A percentile compares a stretch with the other conserved stretches of the same genome.
These are phyloP conservation scores for Aspergillus candidus DNA, from an alignment of 2,329 filamentous ascomycete genomes.

Conservation along the genomic window DNA sequence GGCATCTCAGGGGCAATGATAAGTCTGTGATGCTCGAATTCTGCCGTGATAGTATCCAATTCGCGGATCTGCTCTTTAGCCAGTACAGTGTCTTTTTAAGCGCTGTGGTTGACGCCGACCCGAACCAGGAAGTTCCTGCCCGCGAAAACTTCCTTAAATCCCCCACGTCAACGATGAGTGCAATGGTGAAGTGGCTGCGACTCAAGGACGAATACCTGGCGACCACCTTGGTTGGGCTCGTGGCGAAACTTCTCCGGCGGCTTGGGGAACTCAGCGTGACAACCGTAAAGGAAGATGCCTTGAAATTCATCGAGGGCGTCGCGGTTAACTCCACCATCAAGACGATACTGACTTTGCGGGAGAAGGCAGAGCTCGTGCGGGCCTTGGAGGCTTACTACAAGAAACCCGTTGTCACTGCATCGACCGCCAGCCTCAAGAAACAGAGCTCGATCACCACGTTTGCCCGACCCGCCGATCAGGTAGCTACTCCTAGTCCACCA, in stretches of 20 bases:
- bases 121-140: constrained; percentile 31
- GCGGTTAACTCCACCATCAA: constrained; percentile 54
- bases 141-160: constrained; percentile 56
- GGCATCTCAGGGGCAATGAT: constrained; percentile 65
- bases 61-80: constrained; percentile 77
- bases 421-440: constrained; percentile 39
- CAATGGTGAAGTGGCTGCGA: constrained; percentile 79
- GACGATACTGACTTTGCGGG: constrained; percentile 73
- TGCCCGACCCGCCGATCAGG: constrained; percentile 30
- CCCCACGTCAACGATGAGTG: constrained; percentile 59
- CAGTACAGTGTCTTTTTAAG: constrained; percentile 79
- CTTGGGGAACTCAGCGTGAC: constrained; percentile 70
- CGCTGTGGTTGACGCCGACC: constrained; percentile 50
- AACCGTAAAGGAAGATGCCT: constrained; percentile 59
- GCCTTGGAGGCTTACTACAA: constrained; percentile 51
- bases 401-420: constrained; percentile 39
- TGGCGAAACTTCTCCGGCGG: constrained; percentile 75
- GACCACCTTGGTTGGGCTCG: constrained; percentile 70
- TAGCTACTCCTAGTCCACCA: constrained; percentile 28
- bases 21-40: constrained; percentile 82
- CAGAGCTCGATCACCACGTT: constrained; percentile 39
- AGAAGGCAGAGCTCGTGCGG: constrained; percentile 73
- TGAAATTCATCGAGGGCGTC: constrained; percentile 52
- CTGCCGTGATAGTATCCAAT: constrained; percentile 90
- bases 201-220: constrained; percentile 83